Conservation (phyloP, 371 early-diverging fungal genomes). For the Haplosporangium sp. region DNA sequence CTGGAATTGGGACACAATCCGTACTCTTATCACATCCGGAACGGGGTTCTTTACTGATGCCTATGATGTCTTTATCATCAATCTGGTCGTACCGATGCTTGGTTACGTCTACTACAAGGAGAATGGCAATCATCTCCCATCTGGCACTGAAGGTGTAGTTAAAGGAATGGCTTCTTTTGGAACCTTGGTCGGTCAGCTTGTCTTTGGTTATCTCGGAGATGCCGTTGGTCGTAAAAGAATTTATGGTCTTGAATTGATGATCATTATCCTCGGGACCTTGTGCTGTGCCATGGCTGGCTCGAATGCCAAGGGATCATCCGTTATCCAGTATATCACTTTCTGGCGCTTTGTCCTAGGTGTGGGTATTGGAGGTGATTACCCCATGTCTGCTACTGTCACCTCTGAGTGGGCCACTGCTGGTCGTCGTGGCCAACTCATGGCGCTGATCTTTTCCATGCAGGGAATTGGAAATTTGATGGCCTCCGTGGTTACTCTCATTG, state of each 20-base stretch:
- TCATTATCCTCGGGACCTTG: slow-evolving; percentile 65
- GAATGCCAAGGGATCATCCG: slow-evolving; percentile 61
- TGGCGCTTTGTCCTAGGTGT: slow-evolving; percentile 77
- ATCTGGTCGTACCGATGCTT: slow-evolving; percentile 82
- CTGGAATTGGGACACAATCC: slow-evolving; percentile 52
- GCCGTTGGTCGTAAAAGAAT: slow-evolving; percentile 80
- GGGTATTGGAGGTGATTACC: slow-evolving; percentile 76
- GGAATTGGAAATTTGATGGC: slow-evolving; percentile 76
- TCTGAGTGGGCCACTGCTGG: slow-evolving; percentile 75
- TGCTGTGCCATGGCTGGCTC: slow-evolving; percentile 71
- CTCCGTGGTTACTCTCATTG: slow-evolving; percentile 63
- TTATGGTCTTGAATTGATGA: slow-evolving; percentile 73
- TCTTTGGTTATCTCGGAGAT: slow-evolving; percentile 88
- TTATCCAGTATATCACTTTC: slow-evolving; percentile 68
- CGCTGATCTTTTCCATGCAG: slow-evolving; percentile 80
- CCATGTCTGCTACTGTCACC: slow-evolving; percentile 75
- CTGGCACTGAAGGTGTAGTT: slow-evolving; percentile 74
- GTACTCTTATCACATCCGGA: slow-evolving; percentile 38
- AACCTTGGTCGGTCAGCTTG: slow-evolving; percentile 83
- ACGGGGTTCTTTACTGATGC: slow-evolving; percentile 47
- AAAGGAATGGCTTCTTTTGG: slow-evolving; percentile 88
- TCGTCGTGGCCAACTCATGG: slow-evolving; percentile 74
- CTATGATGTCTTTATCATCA: slow-evolving; percentile 75
- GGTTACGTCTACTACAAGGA: slow-evolving; percentile 78
- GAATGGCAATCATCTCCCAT: slow-evolving; percentile 57